Evolutionary conservation across 1,284 basidiomycete species (phyloP), one percentile per base, ranked within the genome.

Genomic region (Ustilago shanxiensis): DNA sequence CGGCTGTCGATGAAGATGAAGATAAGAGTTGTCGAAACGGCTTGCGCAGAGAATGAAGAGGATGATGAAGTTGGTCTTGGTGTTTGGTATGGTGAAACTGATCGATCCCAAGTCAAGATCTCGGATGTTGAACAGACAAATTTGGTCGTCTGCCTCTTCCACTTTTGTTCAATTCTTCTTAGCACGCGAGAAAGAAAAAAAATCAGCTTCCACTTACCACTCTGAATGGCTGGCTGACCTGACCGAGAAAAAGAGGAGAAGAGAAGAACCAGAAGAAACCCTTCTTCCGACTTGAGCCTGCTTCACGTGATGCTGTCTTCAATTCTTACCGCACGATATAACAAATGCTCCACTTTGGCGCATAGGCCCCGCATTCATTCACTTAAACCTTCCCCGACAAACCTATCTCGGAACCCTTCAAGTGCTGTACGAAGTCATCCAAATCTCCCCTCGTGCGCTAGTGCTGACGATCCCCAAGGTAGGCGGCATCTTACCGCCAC

Each of bases 251-350:
- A 44, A 44, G 14, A 20, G 5, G 20, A 44, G n/a, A 44, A 20
- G 5, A 22, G 20, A 44, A 44, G n/a, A 22, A 44, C n/a, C 6
- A 44, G 20, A 44, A 44, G 20, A n/a, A 44, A n/a, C 11, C 41
- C 41, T 44, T 44, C 20, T n/a, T n/a, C n/a, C n/a, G n/a, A n/a
- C n/a, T 7, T 7, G n/a, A 20, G 7, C 16, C 55, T 26, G 18
- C 52, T 61, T 73, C 71, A 73, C 71, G 71, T 73, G 71, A 73
- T 68, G 71, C 60, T 72, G 57, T 9, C 60, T 20, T 18, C 20
- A 10, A 14, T n/a, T 24, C 28, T 55, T 50, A 52, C 14, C 69
- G 69, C 69, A 72, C 70, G 70, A 72, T 44, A 72, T 18, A 53
- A 49, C 9, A 49, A 49, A 4, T 3, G 56, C 53, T 49, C 57